Conservation (phyloP, 352 stramenopile species). For the Phytophthora tubulina region DNA sequence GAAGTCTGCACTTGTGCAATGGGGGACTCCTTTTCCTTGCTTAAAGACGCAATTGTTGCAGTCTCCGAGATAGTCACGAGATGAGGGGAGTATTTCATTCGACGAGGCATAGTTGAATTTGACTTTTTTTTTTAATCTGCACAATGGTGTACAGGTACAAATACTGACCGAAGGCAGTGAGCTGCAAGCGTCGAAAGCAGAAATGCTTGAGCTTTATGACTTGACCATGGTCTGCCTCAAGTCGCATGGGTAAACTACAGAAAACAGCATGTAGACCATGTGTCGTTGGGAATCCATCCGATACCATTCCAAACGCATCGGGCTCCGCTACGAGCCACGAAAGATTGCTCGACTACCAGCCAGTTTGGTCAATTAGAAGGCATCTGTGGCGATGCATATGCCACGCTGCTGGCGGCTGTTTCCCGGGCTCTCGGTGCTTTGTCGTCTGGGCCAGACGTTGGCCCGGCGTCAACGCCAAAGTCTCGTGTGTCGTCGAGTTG, state of each 20-base stretch:
- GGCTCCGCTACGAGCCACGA: conserved; percentile 8
- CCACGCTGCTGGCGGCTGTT: conserved; percentile 7
- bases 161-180: conserved; percentile 21
- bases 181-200: conserved; percentile 9
- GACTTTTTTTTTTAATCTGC: background rate
- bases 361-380: background rate
- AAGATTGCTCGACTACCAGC: conserved; percentile 11
- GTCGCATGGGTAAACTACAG: conserved; percentile 8
- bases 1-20: background rate
- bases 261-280: conserved; percentile 5
- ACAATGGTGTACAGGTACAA: conserved; percentile 5
- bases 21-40: conserved; percentile 17
- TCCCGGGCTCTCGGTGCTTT: background rate
- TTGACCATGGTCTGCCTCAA: conserved; percentile 8
- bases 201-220: conserved; percentile 15
- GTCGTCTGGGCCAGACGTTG: background rate
- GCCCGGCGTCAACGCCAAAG: conserved; percentile 4
- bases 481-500: conserved; percentile 6
- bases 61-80: conserved; percentile 73
- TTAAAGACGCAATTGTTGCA: conserved; percentile 47
- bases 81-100: conserved; percentile 62
- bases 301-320: conserved; percentile 16
- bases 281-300: conserved; percentile 15
- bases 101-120: conserved; percentile 37
- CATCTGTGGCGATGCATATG: conserved; percentile 9